Percentiles rank a stretch among this genome's conserved stretches.
phyloP scores from a whole-genome alignment of 1,139 yeast genomes.

The Saccharomyces hybrid region DNA sequence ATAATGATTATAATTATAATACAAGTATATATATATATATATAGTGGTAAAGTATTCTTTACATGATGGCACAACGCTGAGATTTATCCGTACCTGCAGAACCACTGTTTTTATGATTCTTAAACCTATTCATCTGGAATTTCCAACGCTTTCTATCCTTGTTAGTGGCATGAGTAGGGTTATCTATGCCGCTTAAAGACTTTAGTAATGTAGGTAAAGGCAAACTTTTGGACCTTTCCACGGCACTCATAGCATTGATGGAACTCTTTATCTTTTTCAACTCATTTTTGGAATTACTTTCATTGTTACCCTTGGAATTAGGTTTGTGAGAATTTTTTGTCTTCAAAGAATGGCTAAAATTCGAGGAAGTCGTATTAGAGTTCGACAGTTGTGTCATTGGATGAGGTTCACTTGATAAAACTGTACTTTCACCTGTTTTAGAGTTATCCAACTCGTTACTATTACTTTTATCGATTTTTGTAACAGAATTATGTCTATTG shows the following conservation, averaged over 20 bases:
- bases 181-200: slow-evolving; percentile 15
- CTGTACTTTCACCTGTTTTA: background rate
- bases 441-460: background rate
- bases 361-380: background rate
- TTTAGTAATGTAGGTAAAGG: slow-evolving; percentile 19
- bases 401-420: slow-evolving; percentile 3
- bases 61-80: slow-evolving; percentile 12
- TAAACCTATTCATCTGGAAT: slow-evolving; percentile 15
- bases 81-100: slow-evolving; percentile 6
- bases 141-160: slow-evolving; percentile 16
- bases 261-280: slow-evolving; percentile 12
- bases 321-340: slow-evolving; percentile 3
- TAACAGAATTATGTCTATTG: slow-evolving; percentile 3
- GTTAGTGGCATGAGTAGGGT: background rate
- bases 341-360: background rate
- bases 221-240: slow-evolving; percentile 27
- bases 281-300: slow-evolving; percentile 10
- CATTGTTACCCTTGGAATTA: slow-evolving; percentile 2
- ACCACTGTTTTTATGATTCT: slow-evolving; percentile 8
- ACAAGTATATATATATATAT: slow-evolving; percentile 1
- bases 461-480: slow-evolving; percentile 2
- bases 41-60: background rate
- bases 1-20: background rate
- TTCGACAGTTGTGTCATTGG: slow-evolving; percentile 1
- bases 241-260: slow-evolving; percentile 15